These are phyloP conservation scores for Mycena amicta DNA, from an alignment of 768 basidiomycete species.

Conservation along the genomic window DNA sequence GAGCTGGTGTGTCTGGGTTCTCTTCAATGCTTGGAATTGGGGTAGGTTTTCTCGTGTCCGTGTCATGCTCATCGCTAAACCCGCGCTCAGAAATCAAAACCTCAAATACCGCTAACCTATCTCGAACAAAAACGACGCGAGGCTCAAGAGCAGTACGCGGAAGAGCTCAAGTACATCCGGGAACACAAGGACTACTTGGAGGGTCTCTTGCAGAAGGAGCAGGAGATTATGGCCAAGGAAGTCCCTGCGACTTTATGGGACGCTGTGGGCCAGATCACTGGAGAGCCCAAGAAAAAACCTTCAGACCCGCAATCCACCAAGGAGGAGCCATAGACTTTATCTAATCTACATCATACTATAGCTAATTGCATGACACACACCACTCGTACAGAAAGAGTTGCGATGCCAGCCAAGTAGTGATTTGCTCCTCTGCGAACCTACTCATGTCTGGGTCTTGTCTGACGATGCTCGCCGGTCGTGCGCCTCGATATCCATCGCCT, in stretches of 20 bases:
- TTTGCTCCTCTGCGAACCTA: no score
- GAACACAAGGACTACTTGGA: slow-evolving; percentile 51
- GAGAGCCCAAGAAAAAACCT: slow-evolving; percentile 10
- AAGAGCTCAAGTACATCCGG: slow-evolving; percentile 53
- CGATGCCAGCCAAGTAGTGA: no score
- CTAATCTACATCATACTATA: slow-evolving; percentile 19
- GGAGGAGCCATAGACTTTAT: slow-evolving; percentile 4
- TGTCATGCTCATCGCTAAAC: background rate
- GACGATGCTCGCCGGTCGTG: slow-evolving; percentile 64
- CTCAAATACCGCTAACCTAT: slow-evolving; percentile 48
- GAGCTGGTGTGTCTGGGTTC: slow-evolving; percentile 28
- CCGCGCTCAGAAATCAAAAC: slow-evolving; percentile 13
- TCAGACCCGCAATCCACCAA: background rate
- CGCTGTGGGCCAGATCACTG: slow-evolving; percentile 38
- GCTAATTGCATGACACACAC: background rate
- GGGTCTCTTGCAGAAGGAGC: slow-evolving; percentile 39
- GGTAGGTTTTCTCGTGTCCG: slow-evolving; percentile 17
- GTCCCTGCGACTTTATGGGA: slow-evolving; percentile 52
- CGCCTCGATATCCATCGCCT: slow-evolving; percentile 76
- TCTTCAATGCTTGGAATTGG: slow-evolving; percentile 46
- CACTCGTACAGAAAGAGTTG: background rate
- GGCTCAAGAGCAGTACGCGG: slow-evolving; percentile 50
- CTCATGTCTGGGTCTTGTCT: slow-evolving; percentile 34
- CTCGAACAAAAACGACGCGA: slow-evolving; percentile 55
- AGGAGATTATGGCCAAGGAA: slow-evolving; percentile 44